Conservation (phyloP, 176 grass and related monocot genomes). For the Oryza australiensis region DNA sequence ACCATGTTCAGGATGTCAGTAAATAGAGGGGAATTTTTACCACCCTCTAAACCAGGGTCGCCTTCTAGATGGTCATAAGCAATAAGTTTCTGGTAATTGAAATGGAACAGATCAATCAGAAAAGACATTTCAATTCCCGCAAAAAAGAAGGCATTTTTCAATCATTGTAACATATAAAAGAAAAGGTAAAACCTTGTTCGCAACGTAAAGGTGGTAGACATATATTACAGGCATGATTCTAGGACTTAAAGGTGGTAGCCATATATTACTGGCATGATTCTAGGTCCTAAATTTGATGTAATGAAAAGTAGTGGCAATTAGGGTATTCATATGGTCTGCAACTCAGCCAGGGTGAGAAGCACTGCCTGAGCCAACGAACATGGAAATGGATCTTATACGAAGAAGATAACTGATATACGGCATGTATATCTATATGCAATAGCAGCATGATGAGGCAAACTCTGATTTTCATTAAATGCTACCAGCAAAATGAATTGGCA, state of each 20-base stretch:
- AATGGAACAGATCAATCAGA: conserved; percentile 49
- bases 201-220: conserved; percentile 12
- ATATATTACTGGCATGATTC: not conserved
- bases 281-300: conserved; percentile 6
- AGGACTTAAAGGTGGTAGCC: conserved; percentile 19
- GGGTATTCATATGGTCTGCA: conserved; percentile 17
- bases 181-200: conserved; percentile 34
- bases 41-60: conserved; percentile 92
- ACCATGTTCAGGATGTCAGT: conserved; percentile 86
- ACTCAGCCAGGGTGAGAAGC: conserved; percentile 11
- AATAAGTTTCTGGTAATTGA: conserved; percentile 89
- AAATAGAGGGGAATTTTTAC: conserved; percentile 89
- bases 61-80: conserved; percentile 99
- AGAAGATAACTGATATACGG: not conserved
- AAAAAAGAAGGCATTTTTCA: not conserved
- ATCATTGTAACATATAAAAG: not conserved
- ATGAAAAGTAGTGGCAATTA: not conserved
- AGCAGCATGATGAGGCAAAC: not conserved
- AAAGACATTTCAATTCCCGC: not conserved
- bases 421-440: not conserved
- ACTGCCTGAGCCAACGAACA: conserved; percentile 3
- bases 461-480: conserved; percentile 21
- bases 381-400: not conserved
- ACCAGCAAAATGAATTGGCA: conserved; percentile 3
- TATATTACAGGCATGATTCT: conserved; percentile 1